phyloP scores from a whole-genome alignment of 176 grass and related monocot species.

The Hordeum marinum region DNA sequence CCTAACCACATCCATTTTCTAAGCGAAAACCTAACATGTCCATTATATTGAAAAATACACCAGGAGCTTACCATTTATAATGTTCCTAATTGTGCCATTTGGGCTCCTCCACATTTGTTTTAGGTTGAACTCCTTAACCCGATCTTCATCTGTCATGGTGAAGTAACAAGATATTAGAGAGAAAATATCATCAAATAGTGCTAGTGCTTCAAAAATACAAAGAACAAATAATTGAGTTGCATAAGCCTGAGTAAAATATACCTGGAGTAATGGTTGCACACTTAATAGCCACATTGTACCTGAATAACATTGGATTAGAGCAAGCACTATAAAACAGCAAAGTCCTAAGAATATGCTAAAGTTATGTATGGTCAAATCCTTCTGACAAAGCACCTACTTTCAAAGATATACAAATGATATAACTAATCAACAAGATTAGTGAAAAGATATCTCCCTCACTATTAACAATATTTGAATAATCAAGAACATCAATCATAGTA shows the following conservation, averaged over 20 bases:
- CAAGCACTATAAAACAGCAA: constrained; percentile 3
- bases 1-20: neutral
- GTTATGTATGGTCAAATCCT: neutral
- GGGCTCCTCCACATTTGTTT: constrained; percentile 96
- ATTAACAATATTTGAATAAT: neutral
- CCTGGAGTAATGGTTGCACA: constrained; percentile 98
- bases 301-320: constrained; percentile 33
- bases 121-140: constrained; percentile 84
- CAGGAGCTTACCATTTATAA: constrained; percentile 63
- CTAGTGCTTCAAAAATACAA: constrained; percentile 3
- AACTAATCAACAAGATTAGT: neutral
- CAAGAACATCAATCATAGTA: neutral
- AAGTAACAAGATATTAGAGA: constrained; percentile 25
- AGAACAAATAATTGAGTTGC: constrained; percentile 11
- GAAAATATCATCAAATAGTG: neutral
- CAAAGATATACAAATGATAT: neutral
- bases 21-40: neutral
- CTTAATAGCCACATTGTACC: constrained; percentile 98
- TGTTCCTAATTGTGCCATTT: constrained; percentile 97
- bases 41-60: constrained; percentile 26
- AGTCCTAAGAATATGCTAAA: neutral
- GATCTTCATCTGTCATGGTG: constrained; percentile 58
- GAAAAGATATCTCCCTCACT: neutral
- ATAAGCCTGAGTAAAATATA: constrained; percentile 37
- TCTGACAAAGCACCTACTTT: neutral